Conservation (phyloP, 805 yeast species). For the Metschnikowia kunwiensis region DNA sequence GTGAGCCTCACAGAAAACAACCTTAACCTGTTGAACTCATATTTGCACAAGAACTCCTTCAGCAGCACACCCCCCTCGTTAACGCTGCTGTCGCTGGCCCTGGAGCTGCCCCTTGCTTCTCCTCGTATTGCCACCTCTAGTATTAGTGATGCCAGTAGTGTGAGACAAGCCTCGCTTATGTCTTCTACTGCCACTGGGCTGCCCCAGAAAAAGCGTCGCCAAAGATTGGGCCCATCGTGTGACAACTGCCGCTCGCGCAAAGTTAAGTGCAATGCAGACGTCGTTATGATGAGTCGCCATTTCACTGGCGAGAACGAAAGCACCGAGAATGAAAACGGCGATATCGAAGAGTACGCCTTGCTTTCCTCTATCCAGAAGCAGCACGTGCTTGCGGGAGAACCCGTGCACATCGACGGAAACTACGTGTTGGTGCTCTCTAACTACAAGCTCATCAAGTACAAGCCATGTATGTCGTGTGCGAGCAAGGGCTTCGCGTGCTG, state of each 20-base stretch:
- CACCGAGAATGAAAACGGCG: slow-evolving; percentile 1
- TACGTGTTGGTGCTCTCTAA: slow-evolving; percentile 22
- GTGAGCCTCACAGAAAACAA: slow-evolving; percentile 21
- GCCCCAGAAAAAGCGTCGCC: slow-evolving; percentile 42
- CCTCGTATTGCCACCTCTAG: slow-evolving; percentile 12
- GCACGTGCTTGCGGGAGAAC: slow-evolving; percentile 15
- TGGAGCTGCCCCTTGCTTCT: slow-evolving; percentile 20
- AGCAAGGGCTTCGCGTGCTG: slow-evolving; percentile 45
- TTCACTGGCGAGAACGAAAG: slow-evolving; percentile 7
- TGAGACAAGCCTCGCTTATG: too few relatives aligned
- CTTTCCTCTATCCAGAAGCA: slow-evolving; percentile 13
- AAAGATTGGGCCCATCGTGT: slow-evolving; percentile 72
- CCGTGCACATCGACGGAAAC: slow-evolving; percentile 15
- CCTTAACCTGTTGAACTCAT: slow-evolving; percentile 18
- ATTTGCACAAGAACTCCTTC: slow-evolving; percentile 6
- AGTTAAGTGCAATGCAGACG: slow-evolving; percentile 71
- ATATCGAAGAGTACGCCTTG: slow-evolving; percentile 10
- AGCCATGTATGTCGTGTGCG: slow-evolving; percentile 55
- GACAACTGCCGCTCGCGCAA: slow-evolving; percentile 67
- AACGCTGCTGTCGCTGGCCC: slow-evolving; percentile 20
- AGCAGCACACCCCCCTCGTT: slow-evolving; percentile 18
- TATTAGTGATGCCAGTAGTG: too few relatives aligned
- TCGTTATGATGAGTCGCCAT: slow-evolving; percentile 36
- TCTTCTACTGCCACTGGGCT: too few relatives aligned
- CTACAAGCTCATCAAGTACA: slow-evolving; percentile 45